Evolutionary conservation across 1,284 basidiomycete genomes (phyloP).

Genomic region (Leccinum pallidistipes): DNA sequence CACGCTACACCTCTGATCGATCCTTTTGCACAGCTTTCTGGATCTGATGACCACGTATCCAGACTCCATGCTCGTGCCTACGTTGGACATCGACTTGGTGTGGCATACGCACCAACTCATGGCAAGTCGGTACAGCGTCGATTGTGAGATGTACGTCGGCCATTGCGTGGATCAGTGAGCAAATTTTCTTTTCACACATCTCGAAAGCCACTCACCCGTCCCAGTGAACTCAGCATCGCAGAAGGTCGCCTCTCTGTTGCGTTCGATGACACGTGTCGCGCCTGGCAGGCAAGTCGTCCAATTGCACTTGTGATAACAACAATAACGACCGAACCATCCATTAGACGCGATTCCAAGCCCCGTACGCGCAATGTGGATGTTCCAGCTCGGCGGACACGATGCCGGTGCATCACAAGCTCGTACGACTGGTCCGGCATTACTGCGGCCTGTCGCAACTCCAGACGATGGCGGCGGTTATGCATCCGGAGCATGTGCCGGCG

Average conservation of each 20-base stretch:
- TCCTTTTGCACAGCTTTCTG: slow-evolving; percentile 22
- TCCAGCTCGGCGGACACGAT: slow-evolving; percentile 41
- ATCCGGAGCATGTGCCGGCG: slow-evolving; percentile 35
- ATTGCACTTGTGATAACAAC: not conserved
- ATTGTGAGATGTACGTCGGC: slow-evolving; percentile 36
- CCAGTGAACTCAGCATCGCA: slow-evolving; percentile 36
- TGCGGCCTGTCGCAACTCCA: slow-evolving; percentile 18
- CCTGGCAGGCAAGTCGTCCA: slow-evolving; percentile 23
- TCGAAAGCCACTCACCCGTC: not conserved
- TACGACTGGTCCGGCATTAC: slow-evolving; percentile 28
- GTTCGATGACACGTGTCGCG: slow-evolving; percentile 40
- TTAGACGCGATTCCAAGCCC: slow-evolving; percentile 40
- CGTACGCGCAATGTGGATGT: slow-evolving; percentile 51
- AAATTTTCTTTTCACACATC: not conserved
- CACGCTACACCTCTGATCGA: not conserved
- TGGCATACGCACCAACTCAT: slow-evolving; percentile 52
- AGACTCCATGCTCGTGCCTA: slow-evolving; percentile 25
- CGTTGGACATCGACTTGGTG: slow-evolving; percentile 46
- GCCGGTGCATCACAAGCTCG: slow-evolving; percentile 29
- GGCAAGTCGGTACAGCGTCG: slow-evolving; percentile 31
- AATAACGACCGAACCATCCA: not conserved
- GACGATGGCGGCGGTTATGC: slow-evolving; percentile 22
- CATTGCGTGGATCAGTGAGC: slow-evolving; percentile 39
- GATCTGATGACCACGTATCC: slow-evolving; percentile 24
- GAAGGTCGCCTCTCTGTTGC: slow-evolving; percentile 35